Conservation (phyloP, 2,329 filamentous ascomycete species). For the Sarocladium kiliense region DNA sequence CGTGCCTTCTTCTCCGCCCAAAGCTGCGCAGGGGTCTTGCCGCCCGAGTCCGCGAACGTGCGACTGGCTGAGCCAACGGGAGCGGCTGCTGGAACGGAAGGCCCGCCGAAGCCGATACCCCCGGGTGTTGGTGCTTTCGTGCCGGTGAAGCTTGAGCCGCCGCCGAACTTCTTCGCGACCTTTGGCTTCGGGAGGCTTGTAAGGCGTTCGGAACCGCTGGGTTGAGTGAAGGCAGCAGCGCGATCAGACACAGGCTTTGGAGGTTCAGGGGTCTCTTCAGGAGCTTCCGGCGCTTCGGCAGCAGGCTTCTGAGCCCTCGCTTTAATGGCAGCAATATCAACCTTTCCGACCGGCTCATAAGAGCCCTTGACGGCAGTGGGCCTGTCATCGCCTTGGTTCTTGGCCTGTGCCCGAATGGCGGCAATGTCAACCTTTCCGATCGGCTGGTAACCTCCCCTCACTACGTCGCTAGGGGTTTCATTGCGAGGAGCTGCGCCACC, state of each 20-base stretch:
- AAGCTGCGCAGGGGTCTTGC: constrained; percentile 92
- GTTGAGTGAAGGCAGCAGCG: constrained; percentile 63
- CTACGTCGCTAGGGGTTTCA: constrained; percentile 54
- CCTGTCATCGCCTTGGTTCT: constrained; percentile 67
- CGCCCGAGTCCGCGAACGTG: constrained; percentile 90
- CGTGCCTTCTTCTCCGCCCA: constrained; percentile 97
- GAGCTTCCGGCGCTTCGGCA: constrained; percentile 31
- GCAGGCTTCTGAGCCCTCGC: constrained; percentile 69
- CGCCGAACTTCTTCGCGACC: constrained; percentile 82
- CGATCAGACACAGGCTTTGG: constrained; percentile 69
- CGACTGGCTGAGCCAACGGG: constrained; percentile 78
- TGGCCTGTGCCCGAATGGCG: constrained; percentile 73
- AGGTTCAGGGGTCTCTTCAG: constrained; percentile 21
- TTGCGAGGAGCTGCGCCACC: constrained; percentile 39
- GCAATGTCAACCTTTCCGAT: constrained; percentile 97
- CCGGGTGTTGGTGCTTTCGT: constrained; percentile 84
- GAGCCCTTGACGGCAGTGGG: constrained; percentile 84
- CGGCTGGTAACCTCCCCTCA: constrained; percentile 85
- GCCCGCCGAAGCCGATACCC: constrained; percentile 57
- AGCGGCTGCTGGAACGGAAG: constrained; percentile 45
- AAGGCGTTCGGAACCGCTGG: constrained; percentile 65
- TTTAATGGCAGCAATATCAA: constrained; percentile 92
- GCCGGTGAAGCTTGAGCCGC: constrained; percentile 67
- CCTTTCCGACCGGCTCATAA: constrained; percentile 93
- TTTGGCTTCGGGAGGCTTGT: constrained; percentile 91